A percentile compares a stretch with the other conserved stretches of the same genome.
These are phyloP conservation scores for Scopulariopsis brevicaulis DNA, from an alignment of 2,329 filamentous ascomycete genomes.

Conservation along the genomic window DNA sequence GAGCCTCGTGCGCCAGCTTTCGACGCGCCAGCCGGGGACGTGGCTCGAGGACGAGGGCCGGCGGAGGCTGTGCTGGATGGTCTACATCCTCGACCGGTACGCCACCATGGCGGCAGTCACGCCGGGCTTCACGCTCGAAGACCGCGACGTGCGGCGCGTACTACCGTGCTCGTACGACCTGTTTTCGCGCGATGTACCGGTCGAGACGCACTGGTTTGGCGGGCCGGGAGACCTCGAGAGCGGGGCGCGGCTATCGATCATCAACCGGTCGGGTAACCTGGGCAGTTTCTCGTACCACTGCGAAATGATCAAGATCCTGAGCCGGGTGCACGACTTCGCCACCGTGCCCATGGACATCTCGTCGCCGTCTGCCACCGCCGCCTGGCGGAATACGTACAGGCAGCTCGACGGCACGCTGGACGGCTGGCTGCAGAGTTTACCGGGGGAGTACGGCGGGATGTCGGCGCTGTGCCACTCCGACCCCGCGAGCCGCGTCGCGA, in stretches of 20 bases:
- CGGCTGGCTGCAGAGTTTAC: slow-evolving; percentile 27
- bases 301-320: slow-evolving; percentile 29
- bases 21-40: slow-evolving; percentile 22
- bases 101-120: slow-evolving; percentile 24
- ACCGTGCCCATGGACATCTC: slow-evolving; percentile 26
- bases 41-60: slow-evolving; percentile 33
- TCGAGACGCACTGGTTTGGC: slow-evolving; percentile 19
- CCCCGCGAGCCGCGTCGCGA: slow-evolving; percentile 30
- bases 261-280: slow-evolving; percentile 28
- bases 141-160: slow-evolving; percentile 24
- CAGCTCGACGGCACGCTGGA: slow-evolving; percentile 25
- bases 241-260: slow-evolving; percentile 8
- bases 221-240: background rate
- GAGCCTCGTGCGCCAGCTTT: slow-evolving; percentile 21
- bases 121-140: slow-evolving; percentile 29
- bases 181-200: slow-evolving; percentile 29
- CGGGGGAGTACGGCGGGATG: slow-evolving; percentile 32
- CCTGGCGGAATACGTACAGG: slow-evolving; percentile 28
- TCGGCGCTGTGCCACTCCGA: slow-evolving; percentile 31
- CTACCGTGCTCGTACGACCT: slow-evolving; percentile 31
- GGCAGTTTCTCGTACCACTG: slow-evolving; percentile 33
- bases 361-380: slow-evolving; percentile 22
- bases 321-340: slow-evolving; percentile 29
- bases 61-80: slow-evolving; percentile 30
- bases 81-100: slow-evolving; percentile 30